Evolutionary conservation across 2,329 filamentous ascomycete species (phyloP).

Genomic region (Penicillium sp.): DNA sequence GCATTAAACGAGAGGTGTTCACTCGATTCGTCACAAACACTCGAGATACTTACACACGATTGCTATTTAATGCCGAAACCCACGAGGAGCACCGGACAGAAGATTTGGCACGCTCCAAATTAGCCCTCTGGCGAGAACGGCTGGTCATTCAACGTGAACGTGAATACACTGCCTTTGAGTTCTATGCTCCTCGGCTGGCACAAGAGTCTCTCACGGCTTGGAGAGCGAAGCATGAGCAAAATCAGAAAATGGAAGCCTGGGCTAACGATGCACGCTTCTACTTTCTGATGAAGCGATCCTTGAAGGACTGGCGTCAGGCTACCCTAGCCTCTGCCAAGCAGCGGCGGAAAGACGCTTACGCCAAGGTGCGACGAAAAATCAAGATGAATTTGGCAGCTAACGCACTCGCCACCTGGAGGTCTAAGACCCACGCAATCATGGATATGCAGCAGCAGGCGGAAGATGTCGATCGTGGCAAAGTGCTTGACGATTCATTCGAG

Average conservation of each 20-base stretch:
- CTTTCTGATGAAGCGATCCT: constrained; percentile 49
- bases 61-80: constrained; percentile 38
- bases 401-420: constrained; percentile 42
- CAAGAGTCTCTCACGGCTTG: constrained; percentile 43
- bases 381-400: constrained; percentile 56
- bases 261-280: constrained; percentile 59
- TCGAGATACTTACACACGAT: constrained; percentile 36
- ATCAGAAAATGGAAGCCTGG: constrained; percentile 52
- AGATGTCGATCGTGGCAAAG: constrained; percentile 34
- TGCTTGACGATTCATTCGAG: constrained; percentile 34
- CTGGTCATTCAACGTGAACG: constrained; percentile 41
- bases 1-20: constrained; percentile 41
- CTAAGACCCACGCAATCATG: constrained; percentile 31
- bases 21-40: constrained; percentile 42
- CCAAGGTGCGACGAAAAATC: constrained; percentile 51
- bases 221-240: constrained; percentile 41
- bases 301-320: constrained; percentile 55
- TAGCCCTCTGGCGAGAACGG: constrained; percentile 40
- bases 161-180: constrained; percentile 44
- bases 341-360: constrained; percentile 58
- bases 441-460: constrained; percentile 43
- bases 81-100: constrained; percentile 34
- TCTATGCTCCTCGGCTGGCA: constrained; percentile 43
- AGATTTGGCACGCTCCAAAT: constrained; percentile 35
- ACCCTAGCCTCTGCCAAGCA: constrained; percentile 52